Evolutionary conservation across 2,329 filamentous ascomycete species (phyloP).

Genomic region (Diaporthe sp.): DNA sequence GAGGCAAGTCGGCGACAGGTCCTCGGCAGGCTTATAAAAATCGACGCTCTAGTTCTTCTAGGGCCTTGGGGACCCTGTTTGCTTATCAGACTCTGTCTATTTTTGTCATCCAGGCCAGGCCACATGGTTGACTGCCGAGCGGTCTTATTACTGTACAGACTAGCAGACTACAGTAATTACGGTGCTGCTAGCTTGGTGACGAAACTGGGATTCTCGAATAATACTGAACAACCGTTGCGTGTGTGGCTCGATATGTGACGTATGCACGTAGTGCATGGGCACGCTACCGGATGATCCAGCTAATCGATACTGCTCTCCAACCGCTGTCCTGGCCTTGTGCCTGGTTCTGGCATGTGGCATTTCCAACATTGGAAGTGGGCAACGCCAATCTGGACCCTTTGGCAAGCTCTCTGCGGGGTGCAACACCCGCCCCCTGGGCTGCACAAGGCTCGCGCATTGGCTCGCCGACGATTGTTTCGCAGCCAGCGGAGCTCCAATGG

Average conservation of each 20-base stretch:
- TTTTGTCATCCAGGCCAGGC: not conserved
- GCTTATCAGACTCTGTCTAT: not conserved
- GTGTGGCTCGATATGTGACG: not conserved
- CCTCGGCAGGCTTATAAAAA: not conserved
- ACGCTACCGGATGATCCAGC: not conserved
- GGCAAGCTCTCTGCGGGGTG: constrained; percentile 20
- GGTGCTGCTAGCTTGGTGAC: not conserved
- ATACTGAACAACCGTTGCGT: not conserved
- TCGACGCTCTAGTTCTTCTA: not conserved
- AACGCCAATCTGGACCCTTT: constrained; percentile 25
- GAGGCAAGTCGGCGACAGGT: constrained; percentile 16
- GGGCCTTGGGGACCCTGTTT: not conserved
- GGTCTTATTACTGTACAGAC: not conserved
- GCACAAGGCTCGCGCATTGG: constrained; percentile 21
- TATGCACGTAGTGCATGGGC: not conserved
- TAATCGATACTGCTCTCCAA: not conserved
- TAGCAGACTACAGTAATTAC: not conserved
- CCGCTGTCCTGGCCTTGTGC: not conserved
- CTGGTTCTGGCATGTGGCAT: constrained; percentile 1
- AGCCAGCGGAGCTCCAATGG: constrained; percentile 26
- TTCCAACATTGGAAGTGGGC: constrained; percentile 21
- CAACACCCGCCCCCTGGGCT: constrained; percentile 16
- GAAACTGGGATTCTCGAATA: not conserved
- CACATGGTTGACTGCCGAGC: constrained; percentile 3
- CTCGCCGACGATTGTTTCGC: constrained; percentile 34